phyloP scores from a whole-genome alignment of 1,139 yeast species.

The Taphrina pruni region DNA sequence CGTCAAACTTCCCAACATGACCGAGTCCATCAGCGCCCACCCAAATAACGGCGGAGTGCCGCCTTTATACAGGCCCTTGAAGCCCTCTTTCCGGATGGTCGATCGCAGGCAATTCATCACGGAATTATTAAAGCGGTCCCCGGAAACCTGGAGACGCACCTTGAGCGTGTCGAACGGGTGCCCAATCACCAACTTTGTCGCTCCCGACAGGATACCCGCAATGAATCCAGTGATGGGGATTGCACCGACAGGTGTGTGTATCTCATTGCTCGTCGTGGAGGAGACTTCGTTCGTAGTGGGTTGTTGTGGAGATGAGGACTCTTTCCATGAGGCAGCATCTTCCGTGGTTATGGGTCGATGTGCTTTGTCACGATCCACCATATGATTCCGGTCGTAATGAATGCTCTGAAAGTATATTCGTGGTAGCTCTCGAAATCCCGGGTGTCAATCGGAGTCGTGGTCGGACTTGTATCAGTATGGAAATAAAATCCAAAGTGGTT shows the following conservation, averaged over 20 bases:
- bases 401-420: no score
- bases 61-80: slow-evolving; percentile 71
- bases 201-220: slow-evolving; percentile 87
- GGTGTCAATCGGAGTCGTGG: no score
- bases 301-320: background rate
- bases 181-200: slow-evolving; percentile 85
- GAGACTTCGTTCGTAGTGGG: background rate
- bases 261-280: background rate
- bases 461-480: no score
- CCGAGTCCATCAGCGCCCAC: slow-evolving; percentile 84
- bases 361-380: no score
- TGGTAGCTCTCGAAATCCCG: no score
- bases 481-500: background rate
- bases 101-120: slow-evolving; percentile 63
- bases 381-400: no score
- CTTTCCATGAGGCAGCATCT: background rate
- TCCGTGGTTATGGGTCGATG: background rate
- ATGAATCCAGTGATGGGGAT: slow-evolving; percentile 36
- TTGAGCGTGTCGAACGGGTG: slow-evolving; percentile 93
- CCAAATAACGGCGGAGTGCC: slow-evolving; percentile 92
- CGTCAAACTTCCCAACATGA: slow-evolving; percentile 82
- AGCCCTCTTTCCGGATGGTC: slow-evolving; percentile 67
- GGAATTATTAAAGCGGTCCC: slow-evolving; percentile 64
- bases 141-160: slow-evolving; percentile 83
- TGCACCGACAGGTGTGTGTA: slow-evolving; percentile 22